phyloP scores from a whole-genome alignment of 192 early-diverging fungal genomes.

The Radiomyces spectabilis region DNA sequence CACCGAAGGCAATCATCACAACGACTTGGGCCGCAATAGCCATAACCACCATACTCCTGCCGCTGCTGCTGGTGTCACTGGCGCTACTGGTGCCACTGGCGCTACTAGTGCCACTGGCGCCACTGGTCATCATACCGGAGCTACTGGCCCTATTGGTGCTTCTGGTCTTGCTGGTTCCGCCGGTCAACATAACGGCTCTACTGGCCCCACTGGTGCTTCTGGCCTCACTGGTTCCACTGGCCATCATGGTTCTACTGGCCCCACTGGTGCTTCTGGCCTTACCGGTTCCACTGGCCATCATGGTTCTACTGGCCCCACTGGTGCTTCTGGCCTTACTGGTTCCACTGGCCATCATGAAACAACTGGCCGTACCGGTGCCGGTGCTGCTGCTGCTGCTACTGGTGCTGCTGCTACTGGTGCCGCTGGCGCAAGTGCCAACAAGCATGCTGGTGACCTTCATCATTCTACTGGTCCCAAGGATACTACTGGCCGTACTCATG shows the following conservation, averaged over 20 bases:
- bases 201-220: neutral
- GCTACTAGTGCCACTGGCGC: neutral
- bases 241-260: neutral
- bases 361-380: too few species aligned
- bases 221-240: neutral
- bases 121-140: neutral
- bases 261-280: conserved; percentile 3
- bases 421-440: too few species aligned
- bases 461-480: too few species aligned
- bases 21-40: too few species aligned
- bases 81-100: too few species aligned
- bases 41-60: too few species aligned
- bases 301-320: too few species aligned
- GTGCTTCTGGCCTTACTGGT: neutral
- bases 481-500: too few species aligned
- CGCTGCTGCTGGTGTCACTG: too few species aligned
- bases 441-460: too few species aligned
- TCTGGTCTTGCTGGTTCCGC: neutral
- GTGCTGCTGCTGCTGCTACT: neutral
- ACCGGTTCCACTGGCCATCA: neutral
- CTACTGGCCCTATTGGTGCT: neutral
- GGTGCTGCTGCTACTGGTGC: neutral
- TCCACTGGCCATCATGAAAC: too few species aligned
- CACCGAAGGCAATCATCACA: too few species aligned
- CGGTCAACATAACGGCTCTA: neutral